phyloP scores from a whole-genome alignment of 192 early-diverging fungal species.

The Dispira simplex region DNA sequence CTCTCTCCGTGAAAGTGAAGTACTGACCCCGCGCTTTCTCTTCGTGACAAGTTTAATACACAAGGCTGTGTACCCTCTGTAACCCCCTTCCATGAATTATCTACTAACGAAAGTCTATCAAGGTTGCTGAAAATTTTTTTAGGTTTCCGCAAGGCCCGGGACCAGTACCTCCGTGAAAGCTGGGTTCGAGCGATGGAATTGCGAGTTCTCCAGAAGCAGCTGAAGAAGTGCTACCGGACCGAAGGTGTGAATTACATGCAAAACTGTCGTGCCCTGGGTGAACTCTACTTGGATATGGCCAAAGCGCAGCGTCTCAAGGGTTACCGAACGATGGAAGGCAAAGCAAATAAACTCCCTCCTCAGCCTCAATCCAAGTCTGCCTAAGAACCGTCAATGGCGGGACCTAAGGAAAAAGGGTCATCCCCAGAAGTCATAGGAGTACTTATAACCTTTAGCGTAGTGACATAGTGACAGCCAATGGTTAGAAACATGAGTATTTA shows the following conservation, averaged over 20 bases:
- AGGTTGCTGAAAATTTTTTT: background rate
- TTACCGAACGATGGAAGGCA: background rate
- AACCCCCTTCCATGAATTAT: no score
- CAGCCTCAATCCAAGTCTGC: background rate
- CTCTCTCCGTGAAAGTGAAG: background rate
- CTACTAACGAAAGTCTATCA: no score
- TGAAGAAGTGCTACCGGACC: constrained; percentile 79
- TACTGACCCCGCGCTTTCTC: background rate
- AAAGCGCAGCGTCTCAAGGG: background rate
- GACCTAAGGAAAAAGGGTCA: background rate
- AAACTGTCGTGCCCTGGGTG: constrained; percentile 72
- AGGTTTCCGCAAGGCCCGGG: constrained; percentile 22
- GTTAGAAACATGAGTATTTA: no score
- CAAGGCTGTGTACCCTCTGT: no score
- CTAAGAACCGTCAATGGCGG: background rate
- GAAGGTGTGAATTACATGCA: constrained; percentile 91
- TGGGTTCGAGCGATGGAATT: constrained; percentile 88
- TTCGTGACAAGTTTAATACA: background rate
- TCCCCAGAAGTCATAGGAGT: no score
- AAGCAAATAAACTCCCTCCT: constrained; percentile 1
- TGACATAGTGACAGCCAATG: no score
- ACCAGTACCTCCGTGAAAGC: constrained; percentile 68
- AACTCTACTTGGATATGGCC: constrained; percentile 53
- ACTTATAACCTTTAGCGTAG: no score
- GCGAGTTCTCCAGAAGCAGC: constrained; percentile 65